A percentile compares a stretch with the other conserved stretches of the same genome.
These are phyloP conservation scores for Colletotrichum phormii DNA, from an alignment of 2,329 filamentous ascomycete species.

Conservation along the genomic window DNA sequence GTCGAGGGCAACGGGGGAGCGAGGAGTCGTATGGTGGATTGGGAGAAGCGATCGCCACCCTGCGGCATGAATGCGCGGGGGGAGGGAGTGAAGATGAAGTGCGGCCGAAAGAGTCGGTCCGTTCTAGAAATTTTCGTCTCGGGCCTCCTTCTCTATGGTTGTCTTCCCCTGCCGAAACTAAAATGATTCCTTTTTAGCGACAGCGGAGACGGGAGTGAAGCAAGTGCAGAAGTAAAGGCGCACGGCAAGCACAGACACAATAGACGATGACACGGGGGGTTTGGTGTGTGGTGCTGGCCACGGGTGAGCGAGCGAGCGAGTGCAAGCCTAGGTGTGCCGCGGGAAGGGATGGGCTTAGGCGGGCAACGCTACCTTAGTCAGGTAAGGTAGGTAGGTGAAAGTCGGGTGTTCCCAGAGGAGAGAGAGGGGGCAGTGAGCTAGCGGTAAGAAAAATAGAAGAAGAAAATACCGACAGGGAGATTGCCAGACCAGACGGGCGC, in stretches of 20 bases:
- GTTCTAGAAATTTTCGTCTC: constrained; percentile 30
- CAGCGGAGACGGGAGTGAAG: constrained; percentile 25
- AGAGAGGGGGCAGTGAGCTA: background rate
- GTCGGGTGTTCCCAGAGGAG: background rate
- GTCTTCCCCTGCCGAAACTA: constrained; percentile 37
- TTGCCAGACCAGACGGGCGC: background rate
- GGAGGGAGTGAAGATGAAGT: constrained; percentile 13
- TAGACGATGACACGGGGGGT: constrained; percentile 4
- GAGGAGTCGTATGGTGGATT: constrained; percentile 25
- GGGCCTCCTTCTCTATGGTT: constrained; percentile 24
- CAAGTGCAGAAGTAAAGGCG: constrained; percentile 17
- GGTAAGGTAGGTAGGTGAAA: background rate
- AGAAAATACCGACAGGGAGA: background rate
- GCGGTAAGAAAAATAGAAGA: background rate
- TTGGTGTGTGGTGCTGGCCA: background rate
- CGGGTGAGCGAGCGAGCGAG: no score
- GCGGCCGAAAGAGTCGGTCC: constrained; percentile 30
- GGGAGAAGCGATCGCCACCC: constrained; percentile 33
- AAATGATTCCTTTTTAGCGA: constrained; percentile 31
- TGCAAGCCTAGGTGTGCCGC: background rate
- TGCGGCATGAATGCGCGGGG: constrained; percentile 38
- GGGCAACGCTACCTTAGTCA: background rate
- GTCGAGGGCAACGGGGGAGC: constrained; percentile 20
- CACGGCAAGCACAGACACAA: constrained; percentile 18
- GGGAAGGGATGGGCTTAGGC: background rate